A percentile compares a stretch with the other conserved stretches of the same genome.
phyloP scores from a whole-genome alignment of 371 early-diverging fungal genomes.

The Zychaea mexicana region DNA sequence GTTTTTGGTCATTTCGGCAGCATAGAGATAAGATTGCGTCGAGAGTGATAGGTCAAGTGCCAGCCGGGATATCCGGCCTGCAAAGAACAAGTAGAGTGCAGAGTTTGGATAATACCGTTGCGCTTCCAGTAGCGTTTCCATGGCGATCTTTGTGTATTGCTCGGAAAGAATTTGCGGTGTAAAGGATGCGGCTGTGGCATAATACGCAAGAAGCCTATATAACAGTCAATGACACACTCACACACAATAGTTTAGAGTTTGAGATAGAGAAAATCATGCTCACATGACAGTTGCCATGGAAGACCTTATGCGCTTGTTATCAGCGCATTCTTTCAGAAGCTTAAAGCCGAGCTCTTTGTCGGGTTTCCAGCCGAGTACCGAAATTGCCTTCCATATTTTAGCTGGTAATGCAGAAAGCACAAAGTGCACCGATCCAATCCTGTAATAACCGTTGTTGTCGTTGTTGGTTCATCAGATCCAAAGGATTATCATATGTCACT shows the following conservation, averaged over 20 bases:
- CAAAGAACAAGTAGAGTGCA: slow-evolving; percentile 57
- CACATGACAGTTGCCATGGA: slow-evolving; percentile 59
- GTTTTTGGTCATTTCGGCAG: slow-evolving; percentile 38
- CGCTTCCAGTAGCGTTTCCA: slow-evolving; percentile 56
- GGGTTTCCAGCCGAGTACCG: slow-evolving; percentile 59
- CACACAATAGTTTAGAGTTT: neutral
- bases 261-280: slow-evolving; percentile 7
- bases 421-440: slow-evolving; percentile 61
- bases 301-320: slow-evolving; percentile 51
- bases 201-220: slow-evolving; percentile 38
- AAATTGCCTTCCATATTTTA: slow-evolving; percentile 52
- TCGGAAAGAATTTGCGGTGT: slow-evolving; percentile 42
- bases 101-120: slow-evolving; percentile 58
- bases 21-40: slow-evolving; percentile 51
- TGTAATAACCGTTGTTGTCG: no score
- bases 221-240: slow-evolving; percentile 7
- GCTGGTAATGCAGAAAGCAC: slow-evolving; percentile 59
- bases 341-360: slow-evolving; percentile 62
- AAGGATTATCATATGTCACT: slow-evolving; percentile 1
- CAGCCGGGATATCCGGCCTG: slow-evolving; percentile 53
- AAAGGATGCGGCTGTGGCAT: slow-evolving; percentile 28
- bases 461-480: neutral
- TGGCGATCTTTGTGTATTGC: slow-evolving; percentile 44
- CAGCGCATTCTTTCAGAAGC: slow-evolving; percentile 51
- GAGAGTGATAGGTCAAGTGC: slow-evolving; percentile 51